Conservation (phyloP, 1,284 basidiomycete genomes). For the Irpex rosettiformis region DNA sequence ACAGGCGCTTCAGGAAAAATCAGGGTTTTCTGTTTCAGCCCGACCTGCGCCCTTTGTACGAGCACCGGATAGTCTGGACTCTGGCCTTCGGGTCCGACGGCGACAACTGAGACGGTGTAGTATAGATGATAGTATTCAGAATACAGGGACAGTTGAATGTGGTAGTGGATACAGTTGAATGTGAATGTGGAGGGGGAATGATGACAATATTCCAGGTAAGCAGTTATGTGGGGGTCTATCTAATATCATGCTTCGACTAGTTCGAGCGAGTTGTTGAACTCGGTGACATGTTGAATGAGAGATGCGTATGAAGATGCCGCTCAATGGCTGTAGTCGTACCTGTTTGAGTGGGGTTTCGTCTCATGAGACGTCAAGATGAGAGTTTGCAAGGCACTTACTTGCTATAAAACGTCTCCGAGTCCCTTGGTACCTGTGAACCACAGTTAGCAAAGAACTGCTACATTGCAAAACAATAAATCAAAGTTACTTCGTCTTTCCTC, state of each 20-base stretch:
- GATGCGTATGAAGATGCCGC: not conserved
- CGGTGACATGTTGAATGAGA: not conserved
- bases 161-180: conserved; percentile 4
- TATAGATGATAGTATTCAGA: not conserved
- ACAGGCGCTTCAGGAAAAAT: not conserved
- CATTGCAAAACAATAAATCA: not conserved
- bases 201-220: not conserved
- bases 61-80: not conserved
- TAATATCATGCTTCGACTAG: conserved; percentile 2
- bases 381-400: conserved; percentile 52
- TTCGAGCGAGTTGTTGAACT: conserved; percentile 3
- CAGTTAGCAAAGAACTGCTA: conserved; percentile 4
- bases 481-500: conserved; percentile 52
- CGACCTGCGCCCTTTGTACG: not conserved
- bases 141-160: conserved; percentile 12
- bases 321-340: conserved; percentile 69
- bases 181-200: not conserved
- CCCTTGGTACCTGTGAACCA: conserved; percentile 46
- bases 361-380: conserved; percentile 1
- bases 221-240: conserved; percentile 2
- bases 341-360: conserved; percentile 24
- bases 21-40: not conserved
- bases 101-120: not conserved
- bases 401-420: conserved; percentile 87
- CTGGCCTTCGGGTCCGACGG: not conserved